These are phyloP conservation scores for Boletus mariae DNA, from an alignment of 1,284 basidiomycete genomes.

Conservation along the genomic window DNA sequence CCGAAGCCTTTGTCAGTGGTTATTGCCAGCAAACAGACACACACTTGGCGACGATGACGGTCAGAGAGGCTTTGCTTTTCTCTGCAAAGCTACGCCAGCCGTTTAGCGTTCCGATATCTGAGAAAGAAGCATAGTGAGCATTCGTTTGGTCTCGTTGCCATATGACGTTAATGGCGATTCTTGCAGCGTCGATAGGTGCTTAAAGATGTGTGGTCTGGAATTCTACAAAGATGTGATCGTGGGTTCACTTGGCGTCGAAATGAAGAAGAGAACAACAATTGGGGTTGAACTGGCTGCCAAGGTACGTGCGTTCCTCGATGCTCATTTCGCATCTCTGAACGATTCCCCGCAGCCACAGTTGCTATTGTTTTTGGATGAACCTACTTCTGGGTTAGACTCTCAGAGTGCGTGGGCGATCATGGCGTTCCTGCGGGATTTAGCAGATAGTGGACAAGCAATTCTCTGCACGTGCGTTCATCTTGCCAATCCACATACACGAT, in stretches of 20 bases:
- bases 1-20: neutral
- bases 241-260: slow-evolving; percentile 72
- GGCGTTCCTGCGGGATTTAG: slow-evolving; percentile 74
- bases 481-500: slow-evolving; percentile 13
- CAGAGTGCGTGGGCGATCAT: slow-evolving; percentile 88
- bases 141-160: neutral
- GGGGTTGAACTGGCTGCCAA: slow-evolving; percentile 9
- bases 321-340: neutral
- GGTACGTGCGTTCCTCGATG: neutral
- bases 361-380: slow-evolving; percentile 6
- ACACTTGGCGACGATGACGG: slow-evolving; percentile 69
- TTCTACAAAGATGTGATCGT: slow-evolving; percentile 72
- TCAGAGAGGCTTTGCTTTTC: slow-evolving; percentile 82
- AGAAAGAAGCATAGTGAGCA: slow-evolving; percentile 76
- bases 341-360: slow-evolving; percentile 1
- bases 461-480: slow-evolving; percentile 63
- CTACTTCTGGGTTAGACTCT: slow-evolving; percentile 81
- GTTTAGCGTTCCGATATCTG: slow-evolving; percentile 54
- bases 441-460: slow-evolving; percentile 73
- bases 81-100: slow-evolving; percentile 83
- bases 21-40: slow-evolving; percentile 81
- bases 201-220: slow-evolving; percentile 77
- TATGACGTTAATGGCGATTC: neutral
- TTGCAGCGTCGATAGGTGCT: slow-evolving; percentile 67
- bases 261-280: slow-evolving; percentile 78